Evolutionary conservation across 257 asterid species (phyloP).

Genomic region (Knoxia roxburghii): DNA sequence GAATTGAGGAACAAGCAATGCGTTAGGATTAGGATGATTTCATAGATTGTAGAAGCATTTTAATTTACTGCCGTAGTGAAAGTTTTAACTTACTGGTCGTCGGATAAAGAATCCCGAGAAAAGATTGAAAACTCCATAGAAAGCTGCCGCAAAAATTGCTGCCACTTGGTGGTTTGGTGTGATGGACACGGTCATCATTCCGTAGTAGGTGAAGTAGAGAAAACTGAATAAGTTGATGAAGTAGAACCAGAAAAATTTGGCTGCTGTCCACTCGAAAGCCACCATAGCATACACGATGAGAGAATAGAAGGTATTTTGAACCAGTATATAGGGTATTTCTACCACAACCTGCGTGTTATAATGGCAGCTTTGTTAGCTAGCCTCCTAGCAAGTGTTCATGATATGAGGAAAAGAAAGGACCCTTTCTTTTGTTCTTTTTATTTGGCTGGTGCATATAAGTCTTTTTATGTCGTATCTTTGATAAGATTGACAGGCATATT

Average conservation of each 20-base stretch:
- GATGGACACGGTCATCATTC: constrained; percentile 82
- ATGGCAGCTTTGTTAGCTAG: not conserved
- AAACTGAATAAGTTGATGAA: constrained; percentile 66
- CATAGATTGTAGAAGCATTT: too few relatives aligned
- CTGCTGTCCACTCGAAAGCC: constrained; percentile 67
- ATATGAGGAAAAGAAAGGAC: not conserved
- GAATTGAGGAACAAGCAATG: constrained; percentile 16
- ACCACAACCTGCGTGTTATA: constrained; percentile 39
- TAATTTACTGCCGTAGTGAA: not conserved
- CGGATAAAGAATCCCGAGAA: constrained; percentile 85
- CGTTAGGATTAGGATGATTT: not conserved
- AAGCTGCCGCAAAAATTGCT: constrained; percentile 66
- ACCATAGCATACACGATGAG: constrained; percentile 72
- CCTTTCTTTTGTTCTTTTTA: not conserved
- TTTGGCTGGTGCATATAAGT: too few relatives aligned
- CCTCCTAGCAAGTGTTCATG: not conserved
- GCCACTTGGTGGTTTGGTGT: constrained; percentile 84
- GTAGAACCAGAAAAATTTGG: constrained; percentile 81
- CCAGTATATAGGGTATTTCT: constrained; percentile 59
- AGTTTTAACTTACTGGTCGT: constrained; percentile 51
- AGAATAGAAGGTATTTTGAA: constrained; percentile 58
- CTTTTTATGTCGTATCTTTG: too few relatives aligned
- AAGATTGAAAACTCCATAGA: constrained; percentile 66
- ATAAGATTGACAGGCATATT: too few relatives aligned
- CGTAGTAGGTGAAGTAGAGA: constrained; percentile 80